phyloP scores from a whole-genome alignment of 2,329 filamentous ascomycete genomes.

The Diaporthe capsici region DNA sequence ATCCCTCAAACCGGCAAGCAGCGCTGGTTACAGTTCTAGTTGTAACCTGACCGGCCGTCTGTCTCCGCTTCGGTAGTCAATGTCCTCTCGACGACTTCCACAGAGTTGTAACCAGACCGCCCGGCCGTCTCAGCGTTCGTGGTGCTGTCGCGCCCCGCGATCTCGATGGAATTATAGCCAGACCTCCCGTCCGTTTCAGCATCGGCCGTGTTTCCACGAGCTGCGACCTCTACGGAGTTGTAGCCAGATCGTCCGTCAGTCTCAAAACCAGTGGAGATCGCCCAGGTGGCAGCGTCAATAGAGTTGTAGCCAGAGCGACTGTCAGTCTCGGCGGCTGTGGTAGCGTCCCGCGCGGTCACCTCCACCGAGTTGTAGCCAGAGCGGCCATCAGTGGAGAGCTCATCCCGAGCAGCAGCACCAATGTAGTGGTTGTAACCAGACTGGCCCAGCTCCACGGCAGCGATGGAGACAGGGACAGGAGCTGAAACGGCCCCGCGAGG shows the following conservation, averaged over 20 bases:
- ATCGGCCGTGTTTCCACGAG: not conserved
- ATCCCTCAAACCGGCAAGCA: not conserved
- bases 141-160: not conserved
- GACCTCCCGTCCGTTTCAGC: not conserved
- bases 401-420: not conserved
- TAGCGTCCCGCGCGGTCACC: not conserved
- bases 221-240: not conserved
- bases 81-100: not conserved
- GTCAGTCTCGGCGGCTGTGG: not conserved
- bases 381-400: not conserved
- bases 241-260: slow-evolving; percentile 6
- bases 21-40: not conserved
- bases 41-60: slow-evolving; percentile 11
- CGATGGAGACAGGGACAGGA: not conserved
- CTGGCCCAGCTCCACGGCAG: not conserved
- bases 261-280: not conserved
- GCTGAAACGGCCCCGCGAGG: not conserved
- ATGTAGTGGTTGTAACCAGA: not conserved
- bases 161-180: not conserved
- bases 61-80: not conserved
- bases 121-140: not conserved
- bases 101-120: not conserved
- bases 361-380: slow-evolving; percentile 20
- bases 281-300: not conserved
- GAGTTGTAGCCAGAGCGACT: slow-evolving; percentile 18